Base-by-base conservation (phyloP, 192 early-diverging fungal species). In the Entophlyctis luteolus region DNA sequence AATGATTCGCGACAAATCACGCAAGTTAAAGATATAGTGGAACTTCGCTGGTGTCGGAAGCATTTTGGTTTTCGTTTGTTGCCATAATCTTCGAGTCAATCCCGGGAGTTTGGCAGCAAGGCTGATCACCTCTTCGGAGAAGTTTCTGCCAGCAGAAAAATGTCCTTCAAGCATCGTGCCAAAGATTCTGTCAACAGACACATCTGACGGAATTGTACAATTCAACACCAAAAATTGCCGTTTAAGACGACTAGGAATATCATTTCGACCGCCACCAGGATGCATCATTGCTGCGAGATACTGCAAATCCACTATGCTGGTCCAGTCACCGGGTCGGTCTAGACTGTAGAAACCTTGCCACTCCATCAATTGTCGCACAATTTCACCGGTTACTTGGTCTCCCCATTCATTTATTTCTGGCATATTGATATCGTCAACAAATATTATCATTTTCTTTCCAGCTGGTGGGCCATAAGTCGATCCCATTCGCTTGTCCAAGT, bases 361-460 rank as follows among this genome's bases (percentile, higher is more conserved):
- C 57, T 86, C 85, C 77, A 86, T 86, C 18, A 86, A 55, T 72
- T 86, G 85, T 16, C 85, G 68, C 10, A 83, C 76, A 60, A 86
- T 75, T 67, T 86, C 85, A 47, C 79, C 79, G 2, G 85, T 86
- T 10, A 86, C 79, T 65, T 86, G 85, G 63, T 86, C 85, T 37
- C 85, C 85, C 85, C 85, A 86, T 62, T 86, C 84, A 69, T 86
- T 86, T 68, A 86, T 86, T 55, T 86, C 85, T 23, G 85, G 85
- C 84, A 86, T 86, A 57, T 86, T 86, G 55, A 86, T 75, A 58
- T 86, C 85, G 70, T 86, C 85, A 52, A 86, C 77, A 60, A 86
- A 86, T 18, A 86, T 62, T 10, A 79, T 75, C 85, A 86, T 86
- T 55, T 84, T 86, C 57, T 86, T 86, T 27, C 85, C 85, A 35